Conservation (phyloP, 352 stramenopile species). For the Poterioochromonas sp. region DNA sequence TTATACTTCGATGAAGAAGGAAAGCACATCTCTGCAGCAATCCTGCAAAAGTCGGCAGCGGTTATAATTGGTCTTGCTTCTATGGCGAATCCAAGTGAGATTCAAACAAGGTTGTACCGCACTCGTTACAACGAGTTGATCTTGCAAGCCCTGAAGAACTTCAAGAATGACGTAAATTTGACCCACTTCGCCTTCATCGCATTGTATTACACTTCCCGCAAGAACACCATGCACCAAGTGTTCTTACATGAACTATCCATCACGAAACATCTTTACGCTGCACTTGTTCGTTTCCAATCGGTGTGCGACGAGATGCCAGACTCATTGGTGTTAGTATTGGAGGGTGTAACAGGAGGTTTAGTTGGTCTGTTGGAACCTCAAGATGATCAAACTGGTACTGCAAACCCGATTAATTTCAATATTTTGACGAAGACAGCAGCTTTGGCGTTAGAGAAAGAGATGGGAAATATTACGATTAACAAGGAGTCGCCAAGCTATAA, state of each 20-base stretch:
- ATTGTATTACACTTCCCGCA: background rate
- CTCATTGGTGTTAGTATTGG: background rate
- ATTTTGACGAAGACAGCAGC: too few species aligned
- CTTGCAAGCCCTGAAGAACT: background rate
- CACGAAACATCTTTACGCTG: background rate
- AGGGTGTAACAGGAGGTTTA: background rate
- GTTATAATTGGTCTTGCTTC: background rate
- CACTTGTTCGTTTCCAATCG: background rate
- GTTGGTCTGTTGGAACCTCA: background rate
- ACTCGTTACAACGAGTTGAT: background rate
- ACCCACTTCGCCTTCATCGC: background rate
- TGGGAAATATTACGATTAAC: too few species aligned
- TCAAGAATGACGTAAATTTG: background rate
- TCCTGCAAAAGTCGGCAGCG: background rate
- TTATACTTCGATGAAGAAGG: background rate
- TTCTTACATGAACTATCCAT: background rate
- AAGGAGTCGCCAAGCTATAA: too few species aligned
- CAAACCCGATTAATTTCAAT: too few species aligned
- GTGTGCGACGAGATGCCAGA: too few species aligned
- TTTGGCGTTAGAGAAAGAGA: too few species aligned
- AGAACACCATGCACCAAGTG: background rate
- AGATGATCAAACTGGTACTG: background rate
- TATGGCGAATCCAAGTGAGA: background rate
- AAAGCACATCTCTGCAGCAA: background rate
- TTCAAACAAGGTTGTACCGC: background rate